Percentiles rank a stretch among this genome's conserved stretches.
Conservation (phyloP, 2,329 filamentous ascomycete species). For the Fusarium sp. region DNA sequence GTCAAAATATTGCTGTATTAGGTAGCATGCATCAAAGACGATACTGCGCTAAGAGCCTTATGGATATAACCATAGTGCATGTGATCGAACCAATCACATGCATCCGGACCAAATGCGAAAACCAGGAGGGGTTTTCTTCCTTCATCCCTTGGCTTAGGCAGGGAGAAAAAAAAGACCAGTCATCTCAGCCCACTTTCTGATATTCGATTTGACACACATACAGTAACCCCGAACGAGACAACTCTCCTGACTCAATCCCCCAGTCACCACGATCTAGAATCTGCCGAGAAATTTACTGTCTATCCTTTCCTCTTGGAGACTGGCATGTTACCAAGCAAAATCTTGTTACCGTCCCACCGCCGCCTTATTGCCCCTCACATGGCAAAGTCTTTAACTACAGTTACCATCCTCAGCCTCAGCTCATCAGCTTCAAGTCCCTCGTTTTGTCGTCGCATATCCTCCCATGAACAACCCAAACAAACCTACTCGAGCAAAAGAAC, state of each 20-base stretch:
- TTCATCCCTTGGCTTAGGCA: neutral
- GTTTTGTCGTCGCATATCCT: neutral
- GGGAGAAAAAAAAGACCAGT: neutral
- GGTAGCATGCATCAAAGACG: neutral
- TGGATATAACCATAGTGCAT: neutral
- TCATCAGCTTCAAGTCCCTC: neutral
- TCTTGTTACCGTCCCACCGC: neutral
- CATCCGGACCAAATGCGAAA: neutral
- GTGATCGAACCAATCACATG: neutral
- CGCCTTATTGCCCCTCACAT: neutral
- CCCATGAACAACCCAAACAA: conserved; percentile 16
- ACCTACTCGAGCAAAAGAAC: conserved; percentile 7
- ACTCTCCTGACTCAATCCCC: neutral
- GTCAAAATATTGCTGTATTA: neutral
- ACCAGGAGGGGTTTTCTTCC: neutral
- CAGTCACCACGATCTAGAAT: neutral
- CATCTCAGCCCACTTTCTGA: neutral
- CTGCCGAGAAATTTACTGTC: neutral
- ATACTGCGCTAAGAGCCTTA: neutral
- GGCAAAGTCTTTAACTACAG: neutral
- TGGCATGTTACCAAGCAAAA: neutral
- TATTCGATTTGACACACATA: neutral
- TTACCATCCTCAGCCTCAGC: neutral
- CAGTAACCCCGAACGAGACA: neutral
- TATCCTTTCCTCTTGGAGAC: neutral